Evolutionary conservation across 2,329 filamentous ascomycete genomes (phyloP), one percentile per base, ranked within the genome.

Genomic region (Torrubiella hemipterigena): DNA sequence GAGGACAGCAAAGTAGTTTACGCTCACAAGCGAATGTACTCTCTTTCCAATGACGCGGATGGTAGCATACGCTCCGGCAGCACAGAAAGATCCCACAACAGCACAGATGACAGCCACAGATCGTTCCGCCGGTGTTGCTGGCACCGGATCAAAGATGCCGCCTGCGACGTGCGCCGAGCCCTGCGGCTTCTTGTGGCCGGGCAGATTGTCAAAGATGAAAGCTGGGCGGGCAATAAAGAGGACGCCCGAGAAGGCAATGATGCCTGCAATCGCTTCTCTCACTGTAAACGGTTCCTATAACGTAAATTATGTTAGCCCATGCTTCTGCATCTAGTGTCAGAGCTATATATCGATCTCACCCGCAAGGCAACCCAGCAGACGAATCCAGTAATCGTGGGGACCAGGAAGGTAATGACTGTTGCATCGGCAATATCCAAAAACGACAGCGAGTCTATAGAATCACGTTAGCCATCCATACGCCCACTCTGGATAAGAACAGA

Each of bases 341-440:
- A 25, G 11, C 6, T 9, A 12, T 15, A 7, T 7, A 14, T 17
- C 18, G 7, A 18, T 11, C 44, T 15, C 36, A 51, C 49, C 2
- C 33, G 29, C 0, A 52, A 33, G 16, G 46, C 49, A 11, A 83
- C 50, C 73, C 85, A 42, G 63, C 76, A 68, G 67, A 86, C 51
- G 65, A 60, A 51, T 2, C 58, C 80, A 7, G 79, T 75, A 8
- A 85, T 61, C 7, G 77, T 77, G 0, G 83, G 83, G 0, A 80
- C 69, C 4, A 91, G 64, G 50, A 89, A 91, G 6, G 79, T 84
- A 20, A 91, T 76, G 16, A 87, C 81, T 0, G 79, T 85, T 2
- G 82, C 79, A 47, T 91, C 83, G 2, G 81, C 75, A 2, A 91
- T 65, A 3, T 81, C 77, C 1, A 91, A 67, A 40, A 84, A 87